Percentiles rank a stretch among this genome's conserved stretches.
phyloP scores from a whole-genome alignment of 2,329 filamentous ascomycete genomes.

The Coleophoma cylindrospora region DNA sequence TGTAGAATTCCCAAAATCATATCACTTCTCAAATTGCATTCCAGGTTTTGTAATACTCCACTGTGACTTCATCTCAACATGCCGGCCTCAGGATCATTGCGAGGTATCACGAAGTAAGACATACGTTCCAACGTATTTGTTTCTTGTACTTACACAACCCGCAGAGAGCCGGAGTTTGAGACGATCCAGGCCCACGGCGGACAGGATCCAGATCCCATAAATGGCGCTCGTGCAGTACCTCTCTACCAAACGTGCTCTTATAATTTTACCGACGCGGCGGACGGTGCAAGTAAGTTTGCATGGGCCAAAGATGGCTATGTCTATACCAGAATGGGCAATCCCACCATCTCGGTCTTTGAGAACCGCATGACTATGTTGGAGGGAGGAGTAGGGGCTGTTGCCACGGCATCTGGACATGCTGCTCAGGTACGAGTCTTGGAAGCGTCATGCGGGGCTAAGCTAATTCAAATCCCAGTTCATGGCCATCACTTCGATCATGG shows the following conservation, averaged over 20 bases:
- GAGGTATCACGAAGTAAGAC: conserved; percentile 9
- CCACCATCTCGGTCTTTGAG: conserved; percentile 65
- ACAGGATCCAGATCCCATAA: conserved; percentile 55
- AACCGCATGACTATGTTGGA: conserved; percentile 64
- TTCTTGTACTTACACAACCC: not conserved
- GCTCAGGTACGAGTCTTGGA: conserved; percentile 37
- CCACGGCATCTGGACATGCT: conserved; percentile 57
- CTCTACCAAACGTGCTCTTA: conserved; percentile 67
- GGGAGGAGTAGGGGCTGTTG: conserved; percentile 60
- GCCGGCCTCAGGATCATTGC: conserved; percentile 11
- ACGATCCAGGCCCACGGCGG: conserved; percentile 55
- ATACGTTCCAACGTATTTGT: not conserved
- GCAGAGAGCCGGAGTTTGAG: conserved; percentile 34
- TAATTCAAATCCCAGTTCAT: conserved; percentile 39
- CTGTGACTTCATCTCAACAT: not conserved
- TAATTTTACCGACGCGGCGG: conserved; percentile 65
- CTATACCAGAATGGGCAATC: conserved; percentile 54
- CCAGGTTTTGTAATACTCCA: too few species aligned
- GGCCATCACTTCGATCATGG: conserved; percentile 56
- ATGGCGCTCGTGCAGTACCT: conserved; percentile 62
- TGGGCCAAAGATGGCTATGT: conserved; percentile 70
- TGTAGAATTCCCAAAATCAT: too few species aligned
- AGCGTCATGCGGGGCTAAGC: not conserved
- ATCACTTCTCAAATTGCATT: too few species aligned
- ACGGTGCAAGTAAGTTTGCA: conserved; percentile 63